phyloP scores from a whole-genome alignment of 331 rosid species.

The Phaseolus coccineus region DNA sequence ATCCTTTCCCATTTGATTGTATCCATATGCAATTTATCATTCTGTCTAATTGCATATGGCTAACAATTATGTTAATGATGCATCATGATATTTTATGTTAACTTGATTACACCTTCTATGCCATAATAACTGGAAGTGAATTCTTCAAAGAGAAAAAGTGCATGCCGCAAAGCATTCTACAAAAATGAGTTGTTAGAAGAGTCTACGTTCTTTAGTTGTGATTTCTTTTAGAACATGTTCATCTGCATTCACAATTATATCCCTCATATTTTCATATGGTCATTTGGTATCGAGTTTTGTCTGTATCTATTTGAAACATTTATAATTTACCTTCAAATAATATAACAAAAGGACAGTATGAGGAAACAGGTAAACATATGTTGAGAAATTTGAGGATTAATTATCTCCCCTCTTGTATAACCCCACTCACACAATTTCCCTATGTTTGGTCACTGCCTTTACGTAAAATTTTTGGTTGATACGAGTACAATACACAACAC shows the following conservation, averaged over 20 bases:
- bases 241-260: background rate
- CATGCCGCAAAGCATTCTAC: background rate
- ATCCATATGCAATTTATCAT: background rate
- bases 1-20: constrained; percentile 3
- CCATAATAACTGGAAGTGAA: constrained; percentile 3
- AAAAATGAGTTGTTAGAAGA: constrained; percentile 10
- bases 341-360: background rate
- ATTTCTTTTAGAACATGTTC: constrained; percentile 25
- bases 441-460: background rate
- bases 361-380: constrained; percentile 9
- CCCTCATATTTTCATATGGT: background rate
- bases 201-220: constrained; percentile 6
- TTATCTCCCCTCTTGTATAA: background rate
- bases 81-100: constrained; percentile 1
- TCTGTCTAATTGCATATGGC: background rate
- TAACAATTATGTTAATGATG: constrained; percentile 11
- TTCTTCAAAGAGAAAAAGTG: constrained; percentile 9
- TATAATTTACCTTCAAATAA: constrained; percentile 13
- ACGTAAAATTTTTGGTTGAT: background rate
- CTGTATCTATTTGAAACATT: background rate
- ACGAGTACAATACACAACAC: constrained; percentile 1
- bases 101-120: background rate
- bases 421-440: background rate
- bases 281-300: background rate
- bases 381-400: constrained; percentile 26